These are phyloP conservation scores for Insectozyma bohioensis DNA, from an alignment of 1,139 yeast species.

Conservation along the genomic window DNA sequence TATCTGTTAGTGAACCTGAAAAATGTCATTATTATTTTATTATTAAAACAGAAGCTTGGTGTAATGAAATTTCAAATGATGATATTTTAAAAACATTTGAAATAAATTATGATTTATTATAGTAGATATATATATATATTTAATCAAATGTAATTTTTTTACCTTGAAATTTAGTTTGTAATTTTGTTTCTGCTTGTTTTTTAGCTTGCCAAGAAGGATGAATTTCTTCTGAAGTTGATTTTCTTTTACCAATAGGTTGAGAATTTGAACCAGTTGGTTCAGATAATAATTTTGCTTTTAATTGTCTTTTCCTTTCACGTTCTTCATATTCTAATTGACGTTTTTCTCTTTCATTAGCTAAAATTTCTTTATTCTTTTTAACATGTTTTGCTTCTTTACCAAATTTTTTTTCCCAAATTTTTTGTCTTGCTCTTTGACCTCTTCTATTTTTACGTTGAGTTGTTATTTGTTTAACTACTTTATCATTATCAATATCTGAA, in stretches of 20 bases:
- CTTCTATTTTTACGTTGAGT: conserved; percentile 76
- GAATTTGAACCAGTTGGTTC: conserved; percentile 40
- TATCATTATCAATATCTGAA: conserved; percentile 55
- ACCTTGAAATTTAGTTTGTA: conserved; percentile 71
- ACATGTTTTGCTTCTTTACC: conserved; percentile 86
- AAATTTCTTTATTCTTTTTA: conserved; percentile 56
- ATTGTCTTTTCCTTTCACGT: conserved; percentile 65
- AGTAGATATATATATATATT: conserved; percentile 5
- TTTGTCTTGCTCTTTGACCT: conserved; percentile 96
- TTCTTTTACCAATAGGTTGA: conserved; percentile 41
- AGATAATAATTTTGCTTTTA: conserved; percentile 41
- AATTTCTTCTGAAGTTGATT: conserved; percentile 27
- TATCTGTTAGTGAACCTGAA: conserved; percentile 81
- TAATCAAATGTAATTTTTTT: conserved; percentile 75
- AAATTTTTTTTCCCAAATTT: conserved; percentile 90
- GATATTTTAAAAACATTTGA: conserved; percentile 27
- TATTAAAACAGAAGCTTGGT: conserved; percentile 69
- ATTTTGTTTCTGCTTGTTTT: conserved; percentile 64
- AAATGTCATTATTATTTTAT: conserved; percentile 76
- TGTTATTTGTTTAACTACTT: conserved; percentile 55
- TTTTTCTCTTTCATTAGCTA: conserved; percentile 54
- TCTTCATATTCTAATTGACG: conserved; percentile 69
- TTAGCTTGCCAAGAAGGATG: conserved; percentile 99
- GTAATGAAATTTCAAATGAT: conserved; percentile 40
- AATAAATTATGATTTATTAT: conserved; percentile 26